phyloP scores from a whole-genome alignment of 2,329 filamentous ascomycete genomes.

The Phialemoniopsis sp. region DNA sequence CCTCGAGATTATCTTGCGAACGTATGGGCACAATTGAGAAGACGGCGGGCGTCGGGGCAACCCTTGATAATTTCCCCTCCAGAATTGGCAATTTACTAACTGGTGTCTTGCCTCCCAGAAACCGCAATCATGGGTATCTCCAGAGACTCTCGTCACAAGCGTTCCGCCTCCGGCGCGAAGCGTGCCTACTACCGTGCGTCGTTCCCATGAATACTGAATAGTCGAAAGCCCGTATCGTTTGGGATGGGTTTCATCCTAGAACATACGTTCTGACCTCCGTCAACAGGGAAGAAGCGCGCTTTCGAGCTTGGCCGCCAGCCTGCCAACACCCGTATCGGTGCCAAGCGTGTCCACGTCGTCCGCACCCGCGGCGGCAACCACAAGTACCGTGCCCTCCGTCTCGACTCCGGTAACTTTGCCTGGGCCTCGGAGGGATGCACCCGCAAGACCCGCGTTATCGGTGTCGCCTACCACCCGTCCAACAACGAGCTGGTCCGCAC shows the following conservation, averaged over 20 bases:
- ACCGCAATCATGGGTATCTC: constrained; percentile 98
- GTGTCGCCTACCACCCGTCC: constrained; percentile 96
- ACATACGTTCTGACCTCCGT: constrained; percentile 72
- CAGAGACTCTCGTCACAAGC: constrained; percentile 99
- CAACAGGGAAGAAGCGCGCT: constrained; percentile 88
- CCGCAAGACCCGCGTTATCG: constrained; percentile 99
- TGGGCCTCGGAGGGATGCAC: constrained; percentile 98
- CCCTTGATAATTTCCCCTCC: too few species aligned
- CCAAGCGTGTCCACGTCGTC: constrained; percentile 39
- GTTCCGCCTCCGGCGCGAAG: constrained; percentile 98
- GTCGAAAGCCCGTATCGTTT: constrained; percentile 65
- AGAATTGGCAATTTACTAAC: constrained; percentile 5
- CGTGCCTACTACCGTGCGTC: constrained; percentile 82
- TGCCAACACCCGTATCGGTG: constrained; percentile 98
- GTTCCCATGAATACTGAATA: constrained; percentile 39
- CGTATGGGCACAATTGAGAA: too few species aligned
- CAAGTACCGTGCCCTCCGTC: constrained; percentile 98
- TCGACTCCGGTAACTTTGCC: constrained; percentile 98
- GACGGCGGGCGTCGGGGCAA: too few species aligned
- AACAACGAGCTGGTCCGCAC: constrained; percentile 99
- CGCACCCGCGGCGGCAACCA: constrained; percentile 74
- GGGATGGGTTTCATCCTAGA: constrained; percentile 23
- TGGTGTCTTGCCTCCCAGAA: constrained; percentile 40
- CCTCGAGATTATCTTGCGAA: too few species aligned
- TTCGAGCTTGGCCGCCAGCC: constrained; percentile 99